Evolutionary conservation across 148 eudicot species (phyloP).

Genomic region (Chenopodium suecicum): DNA sequence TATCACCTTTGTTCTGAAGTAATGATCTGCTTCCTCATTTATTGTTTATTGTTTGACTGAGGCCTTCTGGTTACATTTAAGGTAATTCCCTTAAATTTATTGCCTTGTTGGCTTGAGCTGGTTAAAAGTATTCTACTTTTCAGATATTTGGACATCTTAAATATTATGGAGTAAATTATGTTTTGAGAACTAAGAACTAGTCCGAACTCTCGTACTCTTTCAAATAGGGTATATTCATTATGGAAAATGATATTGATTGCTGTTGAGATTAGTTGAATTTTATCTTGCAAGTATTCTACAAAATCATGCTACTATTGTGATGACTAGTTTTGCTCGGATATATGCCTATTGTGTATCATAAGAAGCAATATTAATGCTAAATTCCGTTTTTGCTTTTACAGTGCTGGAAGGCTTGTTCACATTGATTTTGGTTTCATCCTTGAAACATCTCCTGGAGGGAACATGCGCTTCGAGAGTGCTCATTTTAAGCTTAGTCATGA

Average conservation of each 20-base stretch:
- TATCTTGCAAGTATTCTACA: background rate
- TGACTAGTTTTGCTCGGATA: background rate
- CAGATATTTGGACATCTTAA: background rate
- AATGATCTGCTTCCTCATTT: background rate
- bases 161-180: background rate
- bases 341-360: background rate
- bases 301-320: background rate
- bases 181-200: too few relatives aligned
- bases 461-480: constrained; percentile 97
- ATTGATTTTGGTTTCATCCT: constrained; percentile 97
- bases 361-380: constrained; percentile 8
- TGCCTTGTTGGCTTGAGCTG: background rate
- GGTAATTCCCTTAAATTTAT: background rate
- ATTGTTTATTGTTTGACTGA: background rate
- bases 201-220: too few relatives aligned
- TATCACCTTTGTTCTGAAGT: background rate
- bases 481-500: constrained; percentile 99
- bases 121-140: background rate
- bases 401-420: constrained; percentile 93
- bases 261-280: background rate
- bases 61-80: background rate
- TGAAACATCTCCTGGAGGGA: constrained; percentile 96
- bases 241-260: background rate
- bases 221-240: background rate
- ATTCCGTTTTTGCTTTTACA: constrained; percentile 29